Evolutionary conservation across 176 grass and related monocot species (phyloP).

Genomic region (Leersia perrieri): DNA sequence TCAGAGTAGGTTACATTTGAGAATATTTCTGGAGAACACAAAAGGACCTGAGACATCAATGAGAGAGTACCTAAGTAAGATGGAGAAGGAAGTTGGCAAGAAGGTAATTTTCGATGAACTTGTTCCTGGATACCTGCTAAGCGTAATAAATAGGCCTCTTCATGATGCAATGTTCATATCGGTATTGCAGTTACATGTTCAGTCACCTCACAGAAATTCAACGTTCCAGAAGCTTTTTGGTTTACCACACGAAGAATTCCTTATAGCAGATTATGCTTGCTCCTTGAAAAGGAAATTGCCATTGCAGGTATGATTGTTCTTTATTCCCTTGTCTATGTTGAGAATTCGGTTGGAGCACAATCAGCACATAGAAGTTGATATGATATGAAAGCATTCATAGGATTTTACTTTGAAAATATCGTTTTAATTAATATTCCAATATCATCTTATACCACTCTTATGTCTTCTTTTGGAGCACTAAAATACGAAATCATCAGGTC

Average conservation of each 20-base stretch:
- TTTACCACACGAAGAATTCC: conserved; percentile 80
- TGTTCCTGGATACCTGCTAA: background rate
- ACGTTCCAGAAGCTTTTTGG: conserved; percentile 79
- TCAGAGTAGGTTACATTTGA: conserved; percentile 69
- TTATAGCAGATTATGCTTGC: conserved; percentile 86
- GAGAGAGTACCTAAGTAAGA: conserved; percentile 70
- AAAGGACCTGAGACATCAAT: conserved; percentile 62
- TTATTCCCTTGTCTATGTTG: background rate
- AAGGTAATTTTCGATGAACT: conserved; percentile 48
- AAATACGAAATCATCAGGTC: background rate
- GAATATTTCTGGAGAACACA: conserved; percentile 81
- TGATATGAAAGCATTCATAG: background rate
- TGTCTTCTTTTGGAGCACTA: background rate
- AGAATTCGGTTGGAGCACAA: background rate
- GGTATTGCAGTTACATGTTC: conserved; percentile 59
- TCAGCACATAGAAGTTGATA: background rate
- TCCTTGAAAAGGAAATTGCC: conserved; percentile 74
- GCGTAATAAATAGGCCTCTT: background rate
- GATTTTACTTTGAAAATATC: background rate
- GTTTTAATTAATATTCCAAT: background rate
- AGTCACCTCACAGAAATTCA: conserved; percentile 72
- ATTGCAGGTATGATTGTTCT: conserved; percentile 46
- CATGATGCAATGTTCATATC: background rate
- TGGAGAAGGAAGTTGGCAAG: conserved; percentile 93
- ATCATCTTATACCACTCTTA: background rate